phyloP scores from a whole-genome alignment of 306 rosid genomes.

The Malus sieversii region DNA sequence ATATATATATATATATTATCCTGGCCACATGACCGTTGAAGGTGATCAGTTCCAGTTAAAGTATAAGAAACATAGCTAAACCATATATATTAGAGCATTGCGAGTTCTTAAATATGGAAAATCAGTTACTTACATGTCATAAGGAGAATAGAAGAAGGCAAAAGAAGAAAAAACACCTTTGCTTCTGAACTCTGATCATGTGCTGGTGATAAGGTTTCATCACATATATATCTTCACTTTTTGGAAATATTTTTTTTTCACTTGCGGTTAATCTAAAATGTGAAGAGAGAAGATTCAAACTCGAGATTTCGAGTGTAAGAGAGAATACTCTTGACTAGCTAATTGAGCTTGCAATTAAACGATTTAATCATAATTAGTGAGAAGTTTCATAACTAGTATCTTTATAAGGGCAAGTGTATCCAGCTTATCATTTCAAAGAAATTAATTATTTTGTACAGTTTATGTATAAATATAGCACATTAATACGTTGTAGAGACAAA shows the following conservation, averaged over 20 bases:
- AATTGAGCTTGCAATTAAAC: too few relatives aligned
- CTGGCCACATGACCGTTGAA: background rate
- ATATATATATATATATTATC: too few relatives aligned
- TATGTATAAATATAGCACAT: background rate
- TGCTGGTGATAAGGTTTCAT: background rate
- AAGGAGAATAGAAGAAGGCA: background rate
- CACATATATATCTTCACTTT: background rate
- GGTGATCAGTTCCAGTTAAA: background rate
- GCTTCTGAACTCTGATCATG: background rate
- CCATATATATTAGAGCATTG: background rate
- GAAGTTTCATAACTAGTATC: background rate
- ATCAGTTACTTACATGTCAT: background rate
- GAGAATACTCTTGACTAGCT: too few relatives aligned
- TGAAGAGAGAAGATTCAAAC: too few relatives aligned
- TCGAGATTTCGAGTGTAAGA: too few relatives aligned
- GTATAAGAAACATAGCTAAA: background rate
- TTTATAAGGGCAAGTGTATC: too few relatives aligned
- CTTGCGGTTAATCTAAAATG: too few relatives aligned
- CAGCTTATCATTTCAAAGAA: background rate
- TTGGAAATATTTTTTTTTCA: background rate
- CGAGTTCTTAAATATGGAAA: background rate
- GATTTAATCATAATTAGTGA: background rate
- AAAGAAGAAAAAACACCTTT: background rate
- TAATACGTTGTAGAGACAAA: background rate
- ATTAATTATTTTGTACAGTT: background rate